Conservation (phyloP, 352 stramenopile species). For the Globisporangium spiculum region DNA sequence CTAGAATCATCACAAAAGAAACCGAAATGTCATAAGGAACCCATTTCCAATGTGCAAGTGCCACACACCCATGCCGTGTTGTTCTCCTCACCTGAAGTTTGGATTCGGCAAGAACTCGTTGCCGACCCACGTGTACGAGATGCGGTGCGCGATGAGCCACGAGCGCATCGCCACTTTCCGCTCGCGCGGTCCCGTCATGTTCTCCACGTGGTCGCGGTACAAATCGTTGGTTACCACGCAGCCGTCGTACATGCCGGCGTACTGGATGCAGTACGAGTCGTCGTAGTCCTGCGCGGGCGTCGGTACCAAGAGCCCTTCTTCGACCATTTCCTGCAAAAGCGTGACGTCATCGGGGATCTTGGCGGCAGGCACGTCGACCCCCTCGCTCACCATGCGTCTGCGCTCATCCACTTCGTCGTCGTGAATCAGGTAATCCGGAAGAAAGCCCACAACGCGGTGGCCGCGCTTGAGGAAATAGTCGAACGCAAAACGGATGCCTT, state of each 20-base stretch:
- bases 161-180: slow-evolving; percentile 58
- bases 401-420: slow-evolving; percentile 42
- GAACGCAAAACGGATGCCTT: slow-evolving; percentile 63
- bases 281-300: slow-evolving; percentile 88
- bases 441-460: slow-evolving; percentile 80
- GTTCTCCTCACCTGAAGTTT: slow-evolving; percentile 54
- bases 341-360: slow-evolving; percentile 74
- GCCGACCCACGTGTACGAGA: slow-evolving; percentile 86
- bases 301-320: slow-evolving; percentile 68
- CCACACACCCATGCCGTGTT: not conserved
- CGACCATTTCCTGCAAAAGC: slow-evolving; percentile 65
- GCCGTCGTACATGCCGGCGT: slow-evolving; percentile 67
- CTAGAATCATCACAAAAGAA: not conserved
- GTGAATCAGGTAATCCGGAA: slow-evolving; percentile 80
- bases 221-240: slow-evolving; percentile 88
- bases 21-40: not conserved
- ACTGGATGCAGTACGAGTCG: slow-evolving; percentile 90
- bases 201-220: slow-evolving; percentile 82
- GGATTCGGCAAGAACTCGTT: slow-evolving; percentile 89
- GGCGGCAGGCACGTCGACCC: slow-evolving; percentile 32
- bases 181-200: slow-evolving; percentile 52
- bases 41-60: not conserved
- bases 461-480: slow-evolving; percentile 69
- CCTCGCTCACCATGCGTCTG: slow-evolving; percentile 20
- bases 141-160: slow-evolving; percentile 71